A percentile compares a stretch with the other conserved stretches of the same genome.
Conservation (phyloP, 805 yeast species). For the Candida orba region DNA sequence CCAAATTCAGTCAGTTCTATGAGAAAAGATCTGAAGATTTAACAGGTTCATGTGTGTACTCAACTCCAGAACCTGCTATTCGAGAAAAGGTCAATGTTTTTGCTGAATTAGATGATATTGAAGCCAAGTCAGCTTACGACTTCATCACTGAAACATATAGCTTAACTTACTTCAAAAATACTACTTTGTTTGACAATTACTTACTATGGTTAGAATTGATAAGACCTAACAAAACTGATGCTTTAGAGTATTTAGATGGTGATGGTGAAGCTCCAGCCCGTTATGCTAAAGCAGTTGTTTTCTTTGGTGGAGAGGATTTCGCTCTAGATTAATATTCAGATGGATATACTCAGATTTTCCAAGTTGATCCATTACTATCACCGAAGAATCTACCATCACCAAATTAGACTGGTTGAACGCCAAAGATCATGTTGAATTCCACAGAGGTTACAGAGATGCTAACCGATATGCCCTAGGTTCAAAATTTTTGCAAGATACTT, state of each 20-base stretch:
- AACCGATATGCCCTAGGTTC: constrained; percentile 9
- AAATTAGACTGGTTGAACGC: constrained; percentile 15
- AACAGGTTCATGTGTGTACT: background rate
- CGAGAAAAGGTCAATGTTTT: constrained; percentile 19
- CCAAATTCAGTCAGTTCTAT: background rate
- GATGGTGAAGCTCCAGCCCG: constrained; percentile 17
- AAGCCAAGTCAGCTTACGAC: constrained; percentile 12
- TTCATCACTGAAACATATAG: constrained; percentile 12
- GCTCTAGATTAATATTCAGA: constrained; percentile 16
- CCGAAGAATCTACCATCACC: constrained; percentile 8
- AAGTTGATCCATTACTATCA: constrained; percentile 19
- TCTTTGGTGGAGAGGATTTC: constrained; percentile 22
- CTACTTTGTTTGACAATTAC: constrained; percentile 19
- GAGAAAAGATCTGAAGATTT: background rate
- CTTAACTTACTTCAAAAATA: constrained; percentile 14
- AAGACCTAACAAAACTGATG: constrained; percentile 24
- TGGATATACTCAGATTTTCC: constrained; percentile 21
- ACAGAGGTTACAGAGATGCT: constrained; percentile 16
- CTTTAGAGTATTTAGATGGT: constrained; percentile 17
- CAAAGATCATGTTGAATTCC: constrained; percentile 15
- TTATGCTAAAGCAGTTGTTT: constrained; percentile 18
- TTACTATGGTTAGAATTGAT: constrained; percentile 20
- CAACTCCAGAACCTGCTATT: constrained; percentile 11
- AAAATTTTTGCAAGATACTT: constrained; percentile 7
- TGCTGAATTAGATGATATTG: constrained; percentile 17